Evolutionary conservation across 257 asterid species (phyloP).

Genomic region (Fraxinus cuspidata): DNA sequence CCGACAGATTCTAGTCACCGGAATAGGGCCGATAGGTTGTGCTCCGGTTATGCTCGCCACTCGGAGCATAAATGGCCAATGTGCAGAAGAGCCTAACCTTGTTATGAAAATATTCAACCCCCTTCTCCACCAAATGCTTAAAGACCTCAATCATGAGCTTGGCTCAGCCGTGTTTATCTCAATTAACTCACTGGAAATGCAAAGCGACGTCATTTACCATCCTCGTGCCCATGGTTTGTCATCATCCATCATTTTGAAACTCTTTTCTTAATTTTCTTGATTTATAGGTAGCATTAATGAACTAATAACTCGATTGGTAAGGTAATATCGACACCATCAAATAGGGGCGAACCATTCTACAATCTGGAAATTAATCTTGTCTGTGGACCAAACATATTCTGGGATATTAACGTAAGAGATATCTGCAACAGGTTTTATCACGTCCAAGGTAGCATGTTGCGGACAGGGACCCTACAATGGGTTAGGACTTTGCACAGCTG

Average conservation of each 20-base stretch:
- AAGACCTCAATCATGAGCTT: conserved; percentile 48
- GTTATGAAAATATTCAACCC: conserved; percentile 59
- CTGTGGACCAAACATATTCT: not conserved
- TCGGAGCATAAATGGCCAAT: conserved; percentile 54
- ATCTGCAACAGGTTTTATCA: conserved; percentile 37
- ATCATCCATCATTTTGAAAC: not conserved
- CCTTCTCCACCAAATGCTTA: conserved; percentile 49
- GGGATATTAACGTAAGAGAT: not conserved
- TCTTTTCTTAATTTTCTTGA: not conserved
- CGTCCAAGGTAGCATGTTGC: conserved; percentile 54
- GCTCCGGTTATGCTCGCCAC: conserved; percentile 60
- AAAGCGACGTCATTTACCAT: conserved; percentile 50
- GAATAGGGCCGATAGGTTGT: conserved; percentile 77
- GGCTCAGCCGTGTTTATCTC: conserved; percentile 58
- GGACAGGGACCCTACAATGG: conserved; percentile 64
- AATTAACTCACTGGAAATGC: conserved; percentile 54
- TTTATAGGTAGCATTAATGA: not conserved
- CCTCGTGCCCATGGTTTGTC: conserved; percentile 54
- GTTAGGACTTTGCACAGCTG: conserved; percentile 42
- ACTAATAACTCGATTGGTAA: too few species aligned
- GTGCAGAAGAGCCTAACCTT: conserved; percentile 57
- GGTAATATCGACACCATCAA: too few species aligned
- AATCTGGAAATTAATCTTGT: too few species aligned
- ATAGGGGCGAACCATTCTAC: too few species aligned
- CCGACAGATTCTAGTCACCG: conserved; percentile 65